Conservation (phyloP, 2,329 filamentous ascomycete genomes). For the Taxawa tesnikishii region DNA sequence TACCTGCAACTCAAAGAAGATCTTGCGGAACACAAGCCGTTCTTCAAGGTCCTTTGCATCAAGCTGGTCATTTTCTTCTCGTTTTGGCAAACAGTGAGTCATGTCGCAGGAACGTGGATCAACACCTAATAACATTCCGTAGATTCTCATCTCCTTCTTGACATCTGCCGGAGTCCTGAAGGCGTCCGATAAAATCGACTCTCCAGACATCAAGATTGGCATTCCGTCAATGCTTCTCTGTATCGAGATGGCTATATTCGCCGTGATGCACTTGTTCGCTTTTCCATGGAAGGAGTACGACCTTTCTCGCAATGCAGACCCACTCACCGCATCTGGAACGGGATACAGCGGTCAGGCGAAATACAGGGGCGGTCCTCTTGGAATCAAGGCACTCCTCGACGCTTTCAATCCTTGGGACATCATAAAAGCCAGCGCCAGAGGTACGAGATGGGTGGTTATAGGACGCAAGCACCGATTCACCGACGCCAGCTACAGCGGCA, state of each 20-base stretch:
- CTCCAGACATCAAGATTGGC: slow-evolving; percentile 68
- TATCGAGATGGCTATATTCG: slow-evolving; percentile 74
- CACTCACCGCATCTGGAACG: slow-evolving; percentile 12
- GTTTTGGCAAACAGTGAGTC: slow-evolving; percentile 62
- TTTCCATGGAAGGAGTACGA: slow-evolving; percentile 67
- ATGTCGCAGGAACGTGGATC: background rate
- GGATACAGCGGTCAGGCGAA: slow-evolving; percentile 12
- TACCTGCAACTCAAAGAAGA: slow-evolving; percentile 64
- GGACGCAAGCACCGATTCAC: slow-evolving; percentile 48
- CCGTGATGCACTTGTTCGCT: slow-evolving; percentile 67
- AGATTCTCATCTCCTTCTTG: slow-evolving; percentile 48
- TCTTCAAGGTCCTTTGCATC: slow-evolving; percentile 74
- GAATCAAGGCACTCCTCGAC: slow-evolving; percentile 53
- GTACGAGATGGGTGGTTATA: slow-evolving; percentile 69
- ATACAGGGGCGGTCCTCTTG: slow-evolving; percentile 54
- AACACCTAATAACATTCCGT: slow-evolving; percentile 7
- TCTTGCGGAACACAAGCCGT: slow-evolving; percentile 56
- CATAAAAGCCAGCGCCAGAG: slow-evolving; percentile 64
- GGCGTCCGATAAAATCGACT: slow-evolving; percentile 48
- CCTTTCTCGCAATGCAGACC: slow-evolving; percentile 15
- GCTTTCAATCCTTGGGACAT: slow-evolving; percentile 76
- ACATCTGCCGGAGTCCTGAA: slow-evolving; percentile 52
- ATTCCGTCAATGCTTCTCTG: slow-evolving; percentile 68
- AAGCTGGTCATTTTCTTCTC: slow-evolving; percentile 86
- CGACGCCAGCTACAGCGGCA: slow-evolving; percentile 25